Evolutionary conservation across 805 yeast species (phyloP), one percentile per base, ranked within the genome.

Genomic region (Zygotorulaspora chibaensis): DNA sequence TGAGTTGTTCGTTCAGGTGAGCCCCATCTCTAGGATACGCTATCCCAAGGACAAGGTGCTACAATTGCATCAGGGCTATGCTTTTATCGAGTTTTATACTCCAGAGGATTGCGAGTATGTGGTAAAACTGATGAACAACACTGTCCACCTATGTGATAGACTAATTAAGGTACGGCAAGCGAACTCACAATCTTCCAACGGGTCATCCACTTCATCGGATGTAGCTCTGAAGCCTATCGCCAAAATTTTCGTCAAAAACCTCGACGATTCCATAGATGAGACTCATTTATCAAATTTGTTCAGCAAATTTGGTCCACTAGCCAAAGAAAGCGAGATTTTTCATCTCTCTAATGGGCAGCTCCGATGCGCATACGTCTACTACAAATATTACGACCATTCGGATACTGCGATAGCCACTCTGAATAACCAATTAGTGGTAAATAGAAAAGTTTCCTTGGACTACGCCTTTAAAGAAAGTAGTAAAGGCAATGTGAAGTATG

Each of bases 1-100:
- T 58, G 99, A 93, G 63, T 73, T 93, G 16, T 81, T 89, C 62
- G 63, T 86, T 6, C 98, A 93, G 63, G 82, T 87, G 35, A 89
- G 91, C 0, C 96, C 96, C 0, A 76, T 91, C 2, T 71, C 70
- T 33, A 72, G 77, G 26, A 74, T 93, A 3, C 75, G 83, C 49
- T 70, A 93, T 52, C 97, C 97, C 5, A 82, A 80, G 57, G 96
- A 89, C 59, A 75, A 87, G 50, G 72, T 89, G 3, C 66, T 79
- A 25, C 78, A 77, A 48, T 69, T 76, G 1, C 89, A 85, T 57
- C 95, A 84, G 57, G 97, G 97, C 4, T 91, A 73, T 68, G 97
- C 95, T 8, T 91, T 93, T 66, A 84, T 85, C 1, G 93, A 87
- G 59, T 83, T 85, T 57, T 65, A 69, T 41, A 68, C 72, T 12